These are phyloP conservation scores for Chloris gayana DNA, from an alignment of 176 grass and related monocot species.

Conservation along the genomic window DNA sequence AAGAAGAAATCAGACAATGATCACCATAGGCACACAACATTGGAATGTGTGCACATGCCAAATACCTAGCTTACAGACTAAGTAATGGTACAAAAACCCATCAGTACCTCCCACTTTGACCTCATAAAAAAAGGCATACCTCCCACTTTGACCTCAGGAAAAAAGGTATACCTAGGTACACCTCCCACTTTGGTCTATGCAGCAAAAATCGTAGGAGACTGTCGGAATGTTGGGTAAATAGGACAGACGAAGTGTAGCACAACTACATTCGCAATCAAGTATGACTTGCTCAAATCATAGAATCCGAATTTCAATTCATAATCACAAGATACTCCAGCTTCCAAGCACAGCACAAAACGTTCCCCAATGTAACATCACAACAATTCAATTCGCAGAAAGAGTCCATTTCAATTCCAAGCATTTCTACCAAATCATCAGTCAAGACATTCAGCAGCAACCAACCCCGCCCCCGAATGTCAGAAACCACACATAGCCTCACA, in stretches of 20 bases:
- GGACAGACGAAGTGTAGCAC: background rate
- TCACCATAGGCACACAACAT: slow-evolving; percentile 25
- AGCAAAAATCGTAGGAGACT: background rate
- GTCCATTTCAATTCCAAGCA: background rate
- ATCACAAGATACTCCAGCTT: background rate
- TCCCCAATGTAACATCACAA: background rate
- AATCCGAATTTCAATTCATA: background rate
- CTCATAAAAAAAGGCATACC: too few relatives aligned
- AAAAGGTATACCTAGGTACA: too few relatives aligned
- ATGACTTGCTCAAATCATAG: background rate
- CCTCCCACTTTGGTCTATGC: background rate
- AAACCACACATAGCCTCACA: background rate
- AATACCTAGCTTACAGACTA: slow-evolving; percentile 17
- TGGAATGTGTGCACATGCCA: background rate
- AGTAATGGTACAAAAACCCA: background rate
- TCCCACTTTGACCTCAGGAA: too few relatives aligned
- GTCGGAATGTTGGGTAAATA: background rate
- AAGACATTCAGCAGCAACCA: background rate
- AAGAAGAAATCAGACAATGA: background rate
- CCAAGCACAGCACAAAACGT: background rate
- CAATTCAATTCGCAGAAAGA: background rate
- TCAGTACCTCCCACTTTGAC: background rate
- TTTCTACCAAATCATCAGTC: too few relatives aligned
- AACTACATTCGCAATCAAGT: background rate
- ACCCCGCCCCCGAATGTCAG: background rate